Base-by-base conservation (phyloP, 805 yeast species). In the Lachancea nothofagi region DNA sequence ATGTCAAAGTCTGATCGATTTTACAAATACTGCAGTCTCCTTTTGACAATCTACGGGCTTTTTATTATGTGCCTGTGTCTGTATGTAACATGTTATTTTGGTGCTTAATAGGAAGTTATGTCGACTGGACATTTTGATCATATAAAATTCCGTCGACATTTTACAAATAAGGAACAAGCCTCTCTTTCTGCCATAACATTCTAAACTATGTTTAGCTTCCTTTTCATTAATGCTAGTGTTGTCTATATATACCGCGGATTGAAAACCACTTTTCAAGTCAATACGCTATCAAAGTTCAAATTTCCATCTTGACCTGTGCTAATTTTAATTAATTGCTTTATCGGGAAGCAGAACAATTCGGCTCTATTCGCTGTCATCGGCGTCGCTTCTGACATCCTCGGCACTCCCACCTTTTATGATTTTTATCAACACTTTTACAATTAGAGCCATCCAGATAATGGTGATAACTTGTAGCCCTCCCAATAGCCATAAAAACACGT, bases 371-470 rank as follows among this genome's bases (percentile, higher is more conserved):
- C 52, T 69, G 37, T 79, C 86, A 40, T 84, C 94, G 41, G 72
- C 80, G 51, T 85, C 95, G 56, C 90, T 80, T 62, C 96, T 76
- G 23, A 82, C 80, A 59, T 88, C 96, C 50, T 85, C 95, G 1
- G 96, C 96, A 25, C 78, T 77, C 5, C 39, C 38, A 8, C 46
- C 96, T 7, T 72, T 67, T 19, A 86, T 46, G 18, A 87, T 90
- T 56, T 73, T 78, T 40, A 70, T 58, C 8, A 84, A 86, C 19
- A 87, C 94, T 49, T 74, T 78, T 9, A 73, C 45, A 42, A 88
- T 87, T 65, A 83, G 69, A 54, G 67, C 75, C 72, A 87, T 70
- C 96, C 96, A 87, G 38, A 83, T 57, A 13, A 78, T 41, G 24
- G 78, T 75, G 26, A 88, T 62, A 4, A 75, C 51, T 56, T 88